A percentile compares a stretch with the other conserved stretches of the same genome.
phyloP scores from a whole-genome alignment of 306 rosid species.

The Citrullus colocynthis region DNA sequence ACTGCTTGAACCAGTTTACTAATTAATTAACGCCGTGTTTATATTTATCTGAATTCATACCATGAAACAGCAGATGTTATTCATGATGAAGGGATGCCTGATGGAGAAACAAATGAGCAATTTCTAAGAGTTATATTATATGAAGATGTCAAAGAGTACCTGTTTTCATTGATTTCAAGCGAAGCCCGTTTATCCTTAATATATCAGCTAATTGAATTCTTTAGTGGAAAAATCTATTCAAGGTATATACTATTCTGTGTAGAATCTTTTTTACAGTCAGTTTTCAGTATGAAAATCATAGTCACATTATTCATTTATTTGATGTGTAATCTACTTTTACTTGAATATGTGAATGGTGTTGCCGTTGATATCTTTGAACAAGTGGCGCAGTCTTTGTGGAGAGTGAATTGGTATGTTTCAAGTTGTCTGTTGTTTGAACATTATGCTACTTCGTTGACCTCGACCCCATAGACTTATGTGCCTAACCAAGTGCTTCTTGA shows the following conservation, averaged over 20 bases:
- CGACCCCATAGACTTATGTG: not conserved
- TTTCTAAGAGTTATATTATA: conserved; percentile 52
- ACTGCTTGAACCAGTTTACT: conserved; percentile 1
- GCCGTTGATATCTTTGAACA: not conserved
- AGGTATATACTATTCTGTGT: conserved; percentile 17
- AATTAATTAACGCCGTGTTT: conserved; percentile 3
- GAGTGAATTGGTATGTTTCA: not conserved
- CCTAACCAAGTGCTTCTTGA: not conserved
- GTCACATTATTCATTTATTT: not conserved
- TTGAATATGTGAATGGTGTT: not conserved
- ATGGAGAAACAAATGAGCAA: conserved; percentile 60
- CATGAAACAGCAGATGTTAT: conserved; percentile 28
- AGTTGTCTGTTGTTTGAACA: not conserved
- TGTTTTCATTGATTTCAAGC: conserved; percentile 61
- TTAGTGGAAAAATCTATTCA: conserved; percentile 65
- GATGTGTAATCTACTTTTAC: not conserved
- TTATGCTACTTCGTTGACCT: not conserved
- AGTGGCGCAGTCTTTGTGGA: not conserved
- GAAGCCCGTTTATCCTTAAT: conserved; percentile 66
- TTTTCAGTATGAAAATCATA: not conserved
- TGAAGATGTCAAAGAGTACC: conserved; percentile 75
- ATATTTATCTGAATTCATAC: conserved; percentile 16
- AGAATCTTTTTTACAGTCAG: not conserved
- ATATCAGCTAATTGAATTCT: conserved; percentile 69
- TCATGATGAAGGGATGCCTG: conserved; percentile 24